phyloP scores from a whole-genome alignment of 2,329 filamentous ascomycete species.

The Capronia coronata region DNA sequence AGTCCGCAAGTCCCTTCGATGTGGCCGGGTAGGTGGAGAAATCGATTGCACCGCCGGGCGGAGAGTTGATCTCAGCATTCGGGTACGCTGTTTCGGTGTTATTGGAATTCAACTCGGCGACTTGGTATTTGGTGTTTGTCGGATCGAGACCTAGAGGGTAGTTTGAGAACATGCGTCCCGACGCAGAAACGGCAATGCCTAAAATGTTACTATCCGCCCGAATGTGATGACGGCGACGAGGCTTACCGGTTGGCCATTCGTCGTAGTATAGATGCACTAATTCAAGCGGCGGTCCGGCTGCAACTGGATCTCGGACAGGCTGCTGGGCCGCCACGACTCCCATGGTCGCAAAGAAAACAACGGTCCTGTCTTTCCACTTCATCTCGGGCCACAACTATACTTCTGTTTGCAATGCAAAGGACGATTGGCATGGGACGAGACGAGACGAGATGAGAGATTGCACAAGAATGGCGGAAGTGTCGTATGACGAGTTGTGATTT shows the following conservation, averaged over 20 bases:
- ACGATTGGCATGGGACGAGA: no score
- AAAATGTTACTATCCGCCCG: slow-evolving; percentile 4
- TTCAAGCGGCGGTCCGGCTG: slow-evolving; percentile 42
- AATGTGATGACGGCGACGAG: background rate
- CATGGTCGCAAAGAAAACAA: background rate
- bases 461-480: no score
- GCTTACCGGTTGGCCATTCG: slow-evolving; percentile 42
- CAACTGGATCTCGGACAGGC: slow-evolving; percentile 32
- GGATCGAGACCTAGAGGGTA: slow-evolving; percentile 47
- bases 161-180: slow-evolving; percentile 48
- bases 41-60: slow-evolving; percentile 47
- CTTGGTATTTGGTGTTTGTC: slow-evolving; percentile 46
- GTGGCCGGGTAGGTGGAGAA: slow-evolving; percentile 43
- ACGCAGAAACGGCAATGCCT: slow-evolving; percentile 48
- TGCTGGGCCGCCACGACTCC: slow-evolving; percentile 2
- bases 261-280: slow-evolving; percentile 48
- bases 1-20: slow-evolving; percentile 43
- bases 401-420: no score
- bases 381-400: background rate
- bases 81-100: slow-evolving; percentile 43
- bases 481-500: no score
- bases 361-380: background rate
- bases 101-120: slow-evolving; percentile 43
- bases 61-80: slow-evolving; percentile 41
- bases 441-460: no score